Conservation (phyloP, 768 basidiomycete species). For the Amanita subjunquillea region DNA sequence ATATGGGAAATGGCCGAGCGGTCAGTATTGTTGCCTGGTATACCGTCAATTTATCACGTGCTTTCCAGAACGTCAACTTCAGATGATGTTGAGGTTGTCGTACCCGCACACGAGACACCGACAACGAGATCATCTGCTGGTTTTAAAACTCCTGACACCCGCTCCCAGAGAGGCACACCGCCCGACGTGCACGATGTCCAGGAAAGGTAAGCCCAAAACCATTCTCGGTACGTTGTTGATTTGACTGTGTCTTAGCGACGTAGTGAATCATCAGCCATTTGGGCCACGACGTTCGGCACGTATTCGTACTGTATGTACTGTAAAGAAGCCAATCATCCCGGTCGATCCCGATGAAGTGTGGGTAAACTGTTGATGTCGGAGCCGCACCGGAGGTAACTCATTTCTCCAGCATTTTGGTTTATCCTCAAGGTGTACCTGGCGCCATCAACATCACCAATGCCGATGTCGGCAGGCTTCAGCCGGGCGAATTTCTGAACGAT, state of each 20-base stretch:
- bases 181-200: not conserved
- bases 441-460: slow-evolving; percentile 75
- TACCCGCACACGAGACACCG: not conserved
- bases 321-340: slow-evolving; percentile 13
- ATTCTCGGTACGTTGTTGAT: not conserved
- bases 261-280: not conserved
- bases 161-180: not conserved
- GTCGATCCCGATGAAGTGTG: slow-evolving; percentile 60
- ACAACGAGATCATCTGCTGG: not conserved
- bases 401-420: slow-evolving; percentile 55
- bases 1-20: slow-evolving; percentile 1
- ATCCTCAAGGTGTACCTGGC: slow-evolving; percentile 59
- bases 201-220: not conserved
- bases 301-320: slow-evolving; percentile 12
- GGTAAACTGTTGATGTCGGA: slow-evolving; percentile 11
- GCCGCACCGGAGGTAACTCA: not conserved
- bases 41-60: not conserved
- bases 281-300: slow-evolving; percentile 26
- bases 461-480: slow-evolving; percentile 64
- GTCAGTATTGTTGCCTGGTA: not conserved
- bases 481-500: slow-evolving; percentile 89
- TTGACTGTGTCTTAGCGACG: not conserved
- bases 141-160: not conserved
- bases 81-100: not conserved
- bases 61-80: not conserved